Evolutionary conservation across 2,329 filamentous ascomycete species (phyloP).

Genomic region (Diplodia sapinea): DNA sequence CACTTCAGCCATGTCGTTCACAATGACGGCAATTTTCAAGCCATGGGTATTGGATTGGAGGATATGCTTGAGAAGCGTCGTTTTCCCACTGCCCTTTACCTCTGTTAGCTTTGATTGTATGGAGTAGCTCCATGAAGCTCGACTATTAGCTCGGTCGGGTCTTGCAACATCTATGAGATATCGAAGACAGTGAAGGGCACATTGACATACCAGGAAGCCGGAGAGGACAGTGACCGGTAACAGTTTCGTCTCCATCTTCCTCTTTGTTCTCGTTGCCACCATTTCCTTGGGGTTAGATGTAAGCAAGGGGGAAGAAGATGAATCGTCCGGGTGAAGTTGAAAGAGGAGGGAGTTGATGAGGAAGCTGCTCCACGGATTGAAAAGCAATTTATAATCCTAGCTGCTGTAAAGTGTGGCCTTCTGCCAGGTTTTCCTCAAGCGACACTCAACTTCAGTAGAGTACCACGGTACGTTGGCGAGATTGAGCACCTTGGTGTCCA

Average conservation of each 20-base stretch:
- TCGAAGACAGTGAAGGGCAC: background rate
- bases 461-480: background rate
- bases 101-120: background rate
- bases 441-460: background rate
- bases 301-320: background rate
- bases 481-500: conserved; percentile 25
- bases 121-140: background rate
- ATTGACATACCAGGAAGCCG: conserved; percentile 59
- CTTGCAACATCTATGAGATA: background rate
- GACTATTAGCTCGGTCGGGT: background rate
- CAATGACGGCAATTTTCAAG: conserved; percentile 71
- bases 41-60: conserved; percentile 68
- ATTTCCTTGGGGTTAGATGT: background rate
- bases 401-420: background rate
- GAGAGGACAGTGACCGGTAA: conserved; percentile 67
- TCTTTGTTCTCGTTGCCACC: background rate
- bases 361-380: background rate
- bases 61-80: conserved; percentile 72
- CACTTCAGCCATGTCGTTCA: conserved; percentile 69
- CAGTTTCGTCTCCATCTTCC: conserved; percentile 39
- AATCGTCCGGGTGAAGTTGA: background rate
- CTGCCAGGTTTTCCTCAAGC: background rate
- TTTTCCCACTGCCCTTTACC: conserved; percentile 69
- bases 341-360: background rate
- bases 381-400: conserved; percentile 9